Conservation (phyloP, 352 stramenopile genomes). For the Pythium brassicae region DNA sequence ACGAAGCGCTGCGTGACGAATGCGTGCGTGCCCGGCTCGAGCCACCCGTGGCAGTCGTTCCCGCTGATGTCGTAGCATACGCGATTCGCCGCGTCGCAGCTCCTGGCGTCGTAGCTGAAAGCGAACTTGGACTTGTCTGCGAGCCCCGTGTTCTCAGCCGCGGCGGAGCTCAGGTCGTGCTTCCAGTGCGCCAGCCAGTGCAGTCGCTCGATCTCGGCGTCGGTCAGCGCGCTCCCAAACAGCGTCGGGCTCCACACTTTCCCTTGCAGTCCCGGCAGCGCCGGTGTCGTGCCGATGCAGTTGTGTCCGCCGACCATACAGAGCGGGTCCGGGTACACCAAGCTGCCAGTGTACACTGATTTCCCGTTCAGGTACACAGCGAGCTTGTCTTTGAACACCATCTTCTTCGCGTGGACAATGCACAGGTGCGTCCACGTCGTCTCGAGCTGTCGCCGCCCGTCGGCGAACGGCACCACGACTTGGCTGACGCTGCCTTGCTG, state of each 20-base stretch:
- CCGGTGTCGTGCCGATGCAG: conserved; percentile 57
- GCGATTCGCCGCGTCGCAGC: conserved; percentile 44
- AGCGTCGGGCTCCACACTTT: conserved; percentile 76
- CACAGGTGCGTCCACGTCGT: conserved; percentile 65
- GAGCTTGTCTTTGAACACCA: conserved; percentile 88
- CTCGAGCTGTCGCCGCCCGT: conserved; percentile 46
- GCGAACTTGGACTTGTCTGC: conserved; percentile 77
- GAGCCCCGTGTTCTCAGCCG: conserved; percentile 56
- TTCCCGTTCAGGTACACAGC: conserved; percentile 64
- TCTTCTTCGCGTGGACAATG: conserved; percentile 83
- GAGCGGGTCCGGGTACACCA: conserved; percentile 70
- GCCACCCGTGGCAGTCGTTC: conserved; percentile 64
- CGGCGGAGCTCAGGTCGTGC: conserved; percentile 47
- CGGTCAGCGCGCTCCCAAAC: conserved; percentile 57
- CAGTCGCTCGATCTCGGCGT: conserved; percentile 61
- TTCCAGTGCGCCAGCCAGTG: conserved; percentile 82
- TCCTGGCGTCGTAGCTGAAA: conserved; percentile 77
- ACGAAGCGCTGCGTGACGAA: conserved; percentile 60
- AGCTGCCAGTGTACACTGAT: conserved; percentile 49
- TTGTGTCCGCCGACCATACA: conserved; percentile 69
- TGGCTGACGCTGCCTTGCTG: conserved; percentile 40
- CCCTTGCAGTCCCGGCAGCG: conserved; percentile 47
- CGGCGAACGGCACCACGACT: conserved; percentile 51
- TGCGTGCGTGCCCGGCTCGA: conserved; percentile 63
- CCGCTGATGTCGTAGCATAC: conserved; percentile 74